Evolutionary conservation across 257 asterid species (phyloP), one percentile per base, ranked within the genome.

Genomic region (Solanum ossicruentum): DNA sequence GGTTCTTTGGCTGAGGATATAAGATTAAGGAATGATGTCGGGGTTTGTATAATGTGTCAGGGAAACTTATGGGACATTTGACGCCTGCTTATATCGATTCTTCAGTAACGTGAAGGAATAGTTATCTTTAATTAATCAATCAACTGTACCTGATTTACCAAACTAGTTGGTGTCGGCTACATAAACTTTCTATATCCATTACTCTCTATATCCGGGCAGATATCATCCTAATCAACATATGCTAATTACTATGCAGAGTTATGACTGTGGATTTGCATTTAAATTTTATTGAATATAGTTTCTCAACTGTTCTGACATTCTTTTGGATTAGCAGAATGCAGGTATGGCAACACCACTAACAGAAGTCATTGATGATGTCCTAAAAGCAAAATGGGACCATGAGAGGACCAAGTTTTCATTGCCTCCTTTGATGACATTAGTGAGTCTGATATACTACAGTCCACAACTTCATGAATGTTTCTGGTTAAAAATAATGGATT

Each of bases 341-440:
- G 92, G 87, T 71, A 90, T 82, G 84, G 94, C 89, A 80, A 82
- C 86, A 58, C 89, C 96, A 49, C 71, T 93, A 45, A 94, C 93
- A 87, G 97, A 90, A 86, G 94, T 89, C 84, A 94, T 95, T 47
- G 88, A 87, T 45, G 90, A 90, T 80, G 95, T 95, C 88, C 92
- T 97, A 73, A 91, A 93, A 84, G 93, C 95, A 80, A 89, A 92
- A 54, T 97, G 99, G 99, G 94, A 97, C 92, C 99, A 95, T 77
- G 96, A 95, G 90, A 92, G 97, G 91, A 94, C 93, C 52, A 92
- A 91, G 82, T 95, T 93, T 87, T 91, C 93, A 7, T 89, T 97
- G 91, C 99, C 98, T 87, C 99, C 99, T 21, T 82, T 92, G 92
- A 92, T 95, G 98, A 92, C 98, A 67, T 92, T 97, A 80, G 98